Evolutionary conservation across 2,329 filamentous ascomycete species (phyloP).

Genomic region (Raffaelea deltoideospora): DNA sequence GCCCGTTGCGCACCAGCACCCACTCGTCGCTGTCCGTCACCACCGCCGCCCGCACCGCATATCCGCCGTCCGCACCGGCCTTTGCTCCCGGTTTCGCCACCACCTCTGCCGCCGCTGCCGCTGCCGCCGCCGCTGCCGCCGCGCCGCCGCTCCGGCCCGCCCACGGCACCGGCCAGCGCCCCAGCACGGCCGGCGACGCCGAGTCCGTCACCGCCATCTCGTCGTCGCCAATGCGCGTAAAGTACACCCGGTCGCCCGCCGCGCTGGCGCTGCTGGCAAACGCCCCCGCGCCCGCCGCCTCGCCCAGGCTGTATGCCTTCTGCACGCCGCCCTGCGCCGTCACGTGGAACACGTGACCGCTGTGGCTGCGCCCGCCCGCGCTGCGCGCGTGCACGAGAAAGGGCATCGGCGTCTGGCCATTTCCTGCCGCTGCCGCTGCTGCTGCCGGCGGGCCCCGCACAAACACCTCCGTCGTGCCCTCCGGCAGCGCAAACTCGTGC

Average conservation of each 20-base stretch:
- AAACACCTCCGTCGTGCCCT: conserved; percentile 1
- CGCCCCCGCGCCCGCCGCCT: conserved; percentile 51
- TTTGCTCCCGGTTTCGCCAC: conserved; percentile 52
- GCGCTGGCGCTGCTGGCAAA: conserved; percentile 64
- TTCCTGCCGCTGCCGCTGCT: conserved; percentile 28
- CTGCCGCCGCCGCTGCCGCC: conserved; percentile 38
- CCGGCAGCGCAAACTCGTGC: conserved; percentile 18
- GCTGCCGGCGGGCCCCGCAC: conserved; percentile 20
- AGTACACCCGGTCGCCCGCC: conserved; percentile 70
- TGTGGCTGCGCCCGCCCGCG: conserved; percentile 43
- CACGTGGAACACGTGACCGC: conserved; percentile 71
- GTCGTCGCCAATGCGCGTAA: conserved; percentile 63
- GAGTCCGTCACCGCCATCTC: conserved; percentile 66
- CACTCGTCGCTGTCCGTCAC: conserved; percentile 58
- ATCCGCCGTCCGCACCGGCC: conserved; percentile 47
- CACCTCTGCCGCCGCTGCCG: conserved; percentile 48
- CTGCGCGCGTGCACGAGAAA: conserved; percentile 65
- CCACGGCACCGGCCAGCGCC: conserved; percentile 51
- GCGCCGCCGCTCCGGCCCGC: conserved; percentile 35
- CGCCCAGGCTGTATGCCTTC: conserved; percentile 71
- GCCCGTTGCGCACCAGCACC: conserved; percentile 71
- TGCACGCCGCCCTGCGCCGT: conserved; percentile 50
- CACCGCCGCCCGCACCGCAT: conserved; percentile 64
- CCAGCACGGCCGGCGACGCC: conserved; percentile 58
- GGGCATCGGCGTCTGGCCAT: conserved; percentile 58